These are phyloP conservation scores for Ocimum tenuiflorum DNA, from an alignment of 257 asterid genomes.

Conservation along the genomic window DNA sequence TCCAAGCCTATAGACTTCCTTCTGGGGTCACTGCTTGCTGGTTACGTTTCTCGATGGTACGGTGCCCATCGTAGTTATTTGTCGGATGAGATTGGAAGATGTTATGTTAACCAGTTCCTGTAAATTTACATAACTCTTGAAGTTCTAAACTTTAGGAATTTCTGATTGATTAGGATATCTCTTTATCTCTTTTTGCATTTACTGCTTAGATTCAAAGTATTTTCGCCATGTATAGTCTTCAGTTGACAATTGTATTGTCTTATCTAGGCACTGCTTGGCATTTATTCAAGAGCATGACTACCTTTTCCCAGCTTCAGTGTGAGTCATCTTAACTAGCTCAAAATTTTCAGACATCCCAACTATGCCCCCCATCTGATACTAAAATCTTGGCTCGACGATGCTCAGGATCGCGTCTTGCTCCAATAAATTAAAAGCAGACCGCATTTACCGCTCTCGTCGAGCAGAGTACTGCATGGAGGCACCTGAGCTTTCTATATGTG, in stretches of 20 bases:
- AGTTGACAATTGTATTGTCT: constrained; percentile 11
- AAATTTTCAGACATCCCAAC: neutral
- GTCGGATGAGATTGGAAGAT: constrained; percentile 9
- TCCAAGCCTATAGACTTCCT: constrained; percentile 4
- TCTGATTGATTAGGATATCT: neutral
- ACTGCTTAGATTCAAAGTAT: too few species aligned
- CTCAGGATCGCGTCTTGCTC: too few species aligned
- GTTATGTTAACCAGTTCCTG: neutral
- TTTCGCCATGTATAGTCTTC: too few species aligned
- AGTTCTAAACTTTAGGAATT: neutral
- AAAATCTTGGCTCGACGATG: too few species aligned
- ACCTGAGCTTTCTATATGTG: too few species aligned
- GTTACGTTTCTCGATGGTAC: too few species aligned
- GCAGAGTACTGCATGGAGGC: too few species aligned
- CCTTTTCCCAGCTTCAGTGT: constrained; percentile 73
- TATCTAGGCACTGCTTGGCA: constrained; percentile 83
- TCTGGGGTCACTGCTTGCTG: constrained; percentile 1
- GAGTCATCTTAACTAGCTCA: constrained; percentile 29
- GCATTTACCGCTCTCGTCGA: too few species aligned
- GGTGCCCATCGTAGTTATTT: too few species aligned
- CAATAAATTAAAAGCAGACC: too few species aligned
- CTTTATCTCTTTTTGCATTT: too few species aligned
- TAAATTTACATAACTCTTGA: constrained; percentile 4
- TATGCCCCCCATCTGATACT: neutral
- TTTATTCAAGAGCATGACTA: constrained; percentile 69